A percentile compares a stretch with the other conserved stretches of the same genome.
Conservation (phyloP, 805 yeast genomes). For the Brettanomyces sp. region DNA sequence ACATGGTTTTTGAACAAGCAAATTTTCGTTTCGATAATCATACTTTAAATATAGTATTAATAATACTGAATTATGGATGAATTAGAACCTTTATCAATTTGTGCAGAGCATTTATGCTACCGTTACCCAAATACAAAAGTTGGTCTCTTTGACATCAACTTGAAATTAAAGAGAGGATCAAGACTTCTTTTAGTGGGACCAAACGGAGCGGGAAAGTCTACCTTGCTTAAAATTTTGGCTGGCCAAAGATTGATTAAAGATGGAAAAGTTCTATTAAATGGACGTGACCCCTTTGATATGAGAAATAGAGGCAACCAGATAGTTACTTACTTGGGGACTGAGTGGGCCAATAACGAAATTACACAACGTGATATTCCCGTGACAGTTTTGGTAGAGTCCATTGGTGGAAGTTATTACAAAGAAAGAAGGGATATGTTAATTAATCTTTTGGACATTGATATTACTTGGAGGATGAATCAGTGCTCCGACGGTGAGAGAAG, state of each 20-base stretch:
- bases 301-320: slow-evolving; percentile 6
- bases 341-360: slow-evolving; percentile 90
- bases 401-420: slow-evolving; percentile 66
- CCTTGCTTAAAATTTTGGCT: slow-evolving; percentile 73
- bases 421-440: slow-evolving; percentile 73
- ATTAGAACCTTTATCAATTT: slow-evolving; percentile 32
- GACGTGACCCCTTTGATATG: slow-evolving; percentile 68
- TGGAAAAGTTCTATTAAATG: slow-evolving; percentile 68
- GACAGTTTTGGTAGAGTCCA: slow-evolving; percentile 60
- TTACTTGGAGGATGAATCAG: slow-evolving; percentile 85
- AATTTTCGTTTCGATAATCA: no score
- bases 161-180: slow-evolving; percentile 60
- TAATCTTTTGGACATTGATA: slow-evolving; percentile 73
- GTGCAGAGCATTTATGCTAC: slow-evolving; percentile 57
- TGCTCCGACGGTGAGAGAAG: slow-evolving; percentile 94
- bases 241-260: slow-evolving; percentile 80
- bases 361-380: slow-evolving; percentile 91
- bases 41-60: no score
- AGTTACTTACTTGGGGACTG: slow-evolving; percentile 82
- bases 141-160: slow-evolving; percentile 56
- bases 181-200: slow-evolving; percentile 83
- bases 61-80: no score
- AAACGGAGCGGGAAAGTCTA: slow-evolving; percentile 96
- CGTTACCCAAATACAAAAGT: slow-evolving; percentile 52
- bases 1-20: no score